Evolutionary conservation across 495 filamentous ascomycete species (phyloP), one percentile per base, ranked within the genome.

Genomic region (Hamigera avellanea): DNA sequence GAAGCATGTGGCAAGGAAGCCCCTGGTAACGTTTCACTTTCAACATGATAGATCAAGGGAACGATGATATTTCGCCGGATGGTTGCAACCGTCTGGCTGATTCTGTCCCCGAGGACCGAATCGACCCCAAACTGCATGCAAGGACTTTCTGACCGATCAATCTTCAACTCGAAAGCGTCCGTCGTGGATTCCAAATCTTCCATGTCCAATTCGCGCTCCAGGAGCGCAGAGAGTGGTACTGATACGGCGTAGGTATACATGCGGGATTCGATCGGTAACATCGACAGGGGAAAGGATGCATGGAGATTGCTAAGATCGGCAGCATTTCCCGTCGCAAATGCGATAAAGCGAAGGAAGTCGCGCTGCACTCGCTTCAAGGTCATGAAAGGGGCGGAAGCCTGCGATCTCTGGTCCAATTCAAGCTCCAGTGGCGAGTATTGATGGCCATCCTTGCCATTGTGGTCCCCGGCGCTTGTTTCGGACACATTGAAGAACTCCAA

Each of bases 401-500:
- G 59, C 17, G 45, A 45, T 18, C 41, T 59, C 53, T 45, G 69
- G 50, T 48, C 69, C 45, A 36, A 41, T 42, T 41, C 58, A 26
- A 39, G 54, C 39, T 40, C 56, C 44, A 42, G 46, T 6, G 52
- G 52, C 6, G 44, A 25, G 14, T 66, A 55, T 2, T 56, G 33
- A 13, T 54, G 53, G 19, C 49, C 49, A 23, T 61, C 51, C 14
- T 56, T 54, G 14, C 14, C 18, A n/a, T 14, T 27, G n/a, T 44
- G 34, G n/a, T 56, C 49, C 3, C 46, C 36, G 14, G 48, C 42
- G 26, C 29, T 43, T 30, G 50, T 48, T 39, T 59, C 49, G 2
- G 59, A 58, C n/a, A 84, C 53, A 45, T 89, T 89, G 61, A 79
- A 86, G 44, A 80, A 86, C 49, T 86, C 82, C 21, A 81, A 61